These are phyloP conservation scores for Rubroboletus pulcherrimus DNA, from an alignment of 768 basidiomycete species.

Conservation along the genomic window DNA sequence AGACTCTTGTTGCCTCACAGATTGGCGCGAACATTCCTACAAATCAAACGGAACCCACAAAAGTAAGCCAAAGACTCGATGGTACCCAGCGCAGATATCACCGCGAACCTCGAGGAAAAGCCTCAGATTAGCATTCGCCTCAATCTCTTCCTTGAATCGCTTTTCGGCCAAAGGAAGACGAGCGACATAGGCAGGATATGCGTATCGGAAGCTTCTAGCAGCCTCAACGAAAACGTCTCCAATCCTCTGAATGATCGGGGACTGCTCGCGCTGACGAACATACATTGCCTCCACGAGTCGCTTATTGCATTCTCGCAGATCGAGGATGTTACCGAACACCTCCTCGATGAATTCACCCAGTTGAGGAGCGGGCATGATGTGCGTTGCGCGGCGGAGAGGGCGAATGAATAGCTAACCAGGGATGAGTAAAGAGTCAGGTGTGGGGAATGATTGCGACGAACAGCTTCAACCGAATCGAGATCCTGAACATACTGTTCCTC, in stretches of 20 bases:
- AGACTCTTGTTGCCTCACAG: slow-evolving; percentile 49
- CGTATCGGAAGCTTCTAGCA: slow-evolving; percentile 81
- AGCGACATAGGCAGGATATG: slow-evolving; percentile 84
- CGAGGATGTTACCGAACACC: slow-evolving; percentile 85
- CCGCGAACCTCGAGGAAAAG: slow-evolving; percentile 75
- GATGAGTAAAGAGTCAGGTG: slow-evolving; percentile 32
- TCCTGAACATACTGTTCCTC: slow-evolving; percentile 91
- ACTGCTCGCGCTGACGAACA: slow-evolving; percentile 80
- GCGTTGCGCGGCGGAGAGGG: slow-evolving; percentile 48
- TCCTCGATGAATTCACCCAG: slow-evolving; percentile 85
- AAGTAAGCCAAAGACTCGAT: neutral
- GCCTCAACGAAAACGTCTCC: slow-evolving; percentile 88
- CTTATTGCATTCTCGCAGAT: slow-evolving; percentile 80
- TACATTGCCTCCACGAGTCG: slow-evolving; percentile 82
- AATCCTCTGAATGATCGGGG: slow-evolving; percentile 75
- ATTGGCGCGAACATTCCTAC: slow-evolving; percentile 38
- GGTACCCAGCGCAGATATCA: neutral
- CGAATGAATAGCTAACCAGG: slow-evolving; percentile 50
- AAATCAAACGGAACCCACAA: neutral
- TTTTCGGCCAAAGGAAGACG: slow-evolving; percentile 84
- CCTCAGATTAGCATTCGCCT: slow-evolving; percentile 75
- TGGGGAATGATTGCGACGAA: slow-evolving; percentile 30
- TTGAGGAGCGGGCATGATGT: slow-evolving; percentile 53
- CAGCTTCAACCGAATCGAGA: slow-evolving; percentile 75
- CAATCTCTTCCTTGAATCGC: slow-evolving; percentile 81